phyloP scores from a whole-genome alignment of 1,284 basidiomycete genomes.

The Cutaneotrichosporon mucoides region DNA sequence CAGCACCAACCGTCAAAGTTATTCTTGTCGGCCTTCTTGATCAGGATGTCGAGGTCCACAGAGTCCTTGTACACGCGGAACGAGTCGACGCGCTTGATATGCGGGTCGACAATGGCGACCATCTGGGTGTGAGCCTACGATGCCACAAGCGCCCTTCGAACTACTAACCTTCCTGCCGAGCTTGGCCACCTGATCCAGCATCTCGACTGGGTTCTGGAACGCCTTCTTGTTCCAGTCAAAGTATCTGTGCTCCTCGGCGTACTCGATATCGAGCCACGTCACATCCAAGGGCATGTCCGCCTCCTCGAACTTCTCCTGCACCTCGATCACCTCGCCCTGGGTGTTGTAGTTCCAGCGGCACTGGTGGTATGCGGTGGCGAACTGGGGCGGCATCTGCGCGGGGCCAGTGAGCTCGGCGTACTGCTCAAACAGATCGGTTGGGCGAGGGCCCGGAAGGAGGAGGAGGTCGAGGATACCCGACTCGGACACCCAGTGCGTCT shows the following conservation, averaged over 20 bases:
- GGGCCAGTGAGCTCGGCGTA: conserved; percentile 82
- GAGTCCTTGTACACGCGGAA: conserved; percentile 87
- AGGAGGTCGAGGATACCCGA: conserved; percentile 93
- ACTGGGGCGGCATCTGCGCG: conserved; percentile 80
- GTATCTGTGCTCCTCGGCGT: conserved; percentile 90
- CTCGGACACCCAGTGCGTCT: conserved; percentile 96
- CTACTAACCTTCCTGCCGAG: conserved; percentile 72
- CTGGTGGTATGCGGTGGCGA: conserved; percentile 93
- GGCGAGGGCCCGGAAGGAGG: conserved; percentile 83
- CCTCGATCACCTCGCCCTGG: conserved; percentile 80
- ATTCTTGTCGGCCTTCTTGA: conserved; percentile 72
- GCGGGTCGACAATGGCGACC: conserved; percentile 96
- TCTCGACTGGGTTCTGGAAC: conserved; percentile 90
- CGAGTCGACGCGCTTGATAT: conserved; percentile 75
- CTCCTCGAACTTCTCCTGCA: conserved; percentile 83
- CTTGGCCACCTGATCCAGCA: conserved; percentile 84
- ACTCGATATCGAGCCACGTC: conserved; percentile 98
- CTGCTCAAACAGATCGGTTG: conserved; percentile 75
- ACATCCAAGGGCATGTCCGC: conserved; percentile 94
- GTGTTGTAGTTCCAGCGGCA: conserved; percentile 98
- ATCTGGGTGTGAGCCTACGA: conserved; percentile 56
- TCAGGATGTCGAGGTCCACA: conserved; percentile 70
- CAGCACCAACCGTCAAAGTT: conserved; percentile 99
- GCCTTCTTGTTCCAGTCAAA: conserved; percentile 91
- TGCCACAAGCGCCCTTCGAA: not conserved